phyloP scores from a whole-genome alignment of 2,329 filamentous ascomycete species.

The Penicillium sp. region DNA sequence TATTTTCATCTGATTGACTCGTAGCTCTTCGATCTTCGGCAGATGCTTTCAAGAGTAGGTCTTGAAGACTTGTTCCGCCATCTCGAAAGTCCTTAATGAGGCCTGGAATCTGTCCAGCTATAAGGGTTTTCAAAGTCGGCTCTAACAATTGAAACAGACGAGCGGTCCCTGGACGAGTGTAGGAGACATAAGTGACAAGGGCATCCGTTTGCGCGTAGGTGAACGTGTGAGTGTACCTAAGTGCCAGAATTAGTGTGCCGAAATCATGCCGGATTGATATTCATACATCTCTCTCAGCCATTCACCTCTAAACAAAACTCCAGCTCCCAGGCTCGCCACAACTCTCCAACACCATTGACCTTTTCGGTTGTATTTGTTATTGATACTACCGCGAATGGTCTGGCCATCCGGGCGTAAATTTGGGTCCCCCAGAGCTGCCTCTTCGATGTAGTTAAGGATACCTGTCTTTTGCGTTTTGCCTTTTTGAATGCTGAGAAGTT shows the following conservation, averaged over 20 bases:
- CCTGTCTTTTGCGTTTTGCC: background rate
- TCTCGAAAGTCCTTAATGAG: background rate
- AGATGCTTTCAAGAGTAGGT: background rate
- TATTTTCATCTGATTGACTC: too few relatives aligned
- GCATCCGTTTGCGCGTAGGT: constrained; percentile 8
- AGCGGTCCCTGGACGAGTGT: constrained; percentile 22
- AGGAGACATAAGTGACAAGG: constrained; percentile 18
- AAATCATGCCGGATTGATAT: background rate
- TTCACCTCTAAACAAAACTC: background rate
- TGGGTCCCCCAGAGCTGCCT: background rate
- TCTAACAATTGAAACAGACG: constrained; percentile 19
- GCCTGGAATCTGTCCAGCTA: constrained; percentile 10
- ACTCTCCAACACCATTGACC: background rate
- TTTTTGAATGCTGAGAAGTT: too few relatives aligned
- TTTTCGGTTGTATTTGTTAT: background rate
- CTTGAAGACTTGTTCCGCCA: background rate
- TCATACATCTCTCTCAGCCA: background rate
- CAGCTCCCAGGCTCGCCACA: background rate
- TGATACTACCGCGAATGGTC: constrained; percentile 7
- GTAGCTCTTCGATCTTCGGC: too few relatives aligned
- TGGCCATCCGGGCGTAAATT: background rate
- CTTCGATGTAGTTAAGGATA: constrained; percentile 4
- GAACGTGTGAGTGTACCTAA: constrained; percentile 6
- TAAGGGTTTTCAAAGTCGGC: constrained; percentile 18
- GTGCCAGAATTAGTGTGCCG: background rate